phyloP scores from a whole-genome alignment of 2,329 filamentous ascomycete species.

The Annulohypoxylon truncatum region DNA sequence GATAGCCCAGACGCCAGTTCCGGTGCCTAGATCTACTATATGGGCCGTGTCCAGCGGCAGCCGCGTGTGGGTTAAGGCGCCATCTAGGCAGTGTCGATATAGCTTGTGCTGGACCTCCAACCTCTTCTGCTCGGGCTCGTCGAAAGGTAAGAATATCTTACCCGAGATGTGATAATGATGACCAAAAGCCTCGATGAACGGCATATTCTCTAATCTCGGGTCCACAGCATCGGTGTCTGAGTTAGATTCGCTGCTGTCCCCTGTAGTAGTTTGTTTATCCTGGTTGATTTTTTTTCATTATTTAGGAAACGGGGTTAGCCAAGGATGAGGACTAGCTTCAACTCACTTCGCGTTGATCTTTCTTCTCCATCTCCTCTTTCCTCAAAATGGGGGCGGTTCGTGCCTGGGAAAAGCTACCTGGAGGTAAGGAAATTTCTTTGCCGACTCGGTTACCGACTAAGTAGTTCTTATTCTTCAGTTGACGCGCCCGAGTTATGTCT shows the following conservation, averaged over 20 bases:
- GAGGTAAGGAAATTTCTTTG: neutral
- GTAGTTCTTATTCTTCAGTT: neutral
- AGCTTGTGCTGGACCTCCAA: conserved; percentile 46
- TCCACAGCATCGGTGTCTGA: conserved; percentile 29
- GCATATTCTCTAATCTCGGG: conserved; percentile 27
- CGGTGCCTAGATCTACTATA: conserved; percentile 58
- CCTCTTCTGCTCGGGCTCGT: conserved; percentile 45
- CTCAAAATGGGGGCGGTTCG: conserved; percentile 27
- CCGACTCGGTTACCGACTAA: neutral
- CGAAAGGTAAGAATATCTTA: conserved; percentile 48
- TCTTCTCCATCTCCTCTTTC: conserved; percentile 21
- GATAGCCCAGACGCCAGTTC: conserved; percentile 58
- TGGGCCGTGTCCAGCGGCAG: conserved; percentile 44
- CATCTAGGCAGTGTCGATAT: conserved; percentile 47
- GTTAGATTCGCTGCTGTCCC: conserved; percentile 25
- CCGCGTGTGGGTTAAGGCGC: conserved; percentile 46
- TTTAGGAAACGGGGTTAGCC: conserved; percentile 10
- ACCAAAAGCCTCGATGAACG: conserved; percentile 47
- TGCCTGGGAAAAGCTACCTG: conserved; percentile 5
- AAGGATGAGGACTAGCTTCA: conserved; percentile 4
- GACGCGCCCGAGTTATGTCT: neutral
- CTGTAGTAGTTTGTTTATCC: conserved; percentile 25
- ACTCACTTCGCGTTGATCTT: conserved; percentile 30
- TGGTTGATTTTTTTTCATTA: conserved; percentile 14
- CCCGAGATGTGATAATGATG: conserved; percentile 47